These are phyloP conservation scores for Ailanthus altissimus DNA, from an alignment of 345 rosid genomes.

Conservation along the genomic window DNA sequence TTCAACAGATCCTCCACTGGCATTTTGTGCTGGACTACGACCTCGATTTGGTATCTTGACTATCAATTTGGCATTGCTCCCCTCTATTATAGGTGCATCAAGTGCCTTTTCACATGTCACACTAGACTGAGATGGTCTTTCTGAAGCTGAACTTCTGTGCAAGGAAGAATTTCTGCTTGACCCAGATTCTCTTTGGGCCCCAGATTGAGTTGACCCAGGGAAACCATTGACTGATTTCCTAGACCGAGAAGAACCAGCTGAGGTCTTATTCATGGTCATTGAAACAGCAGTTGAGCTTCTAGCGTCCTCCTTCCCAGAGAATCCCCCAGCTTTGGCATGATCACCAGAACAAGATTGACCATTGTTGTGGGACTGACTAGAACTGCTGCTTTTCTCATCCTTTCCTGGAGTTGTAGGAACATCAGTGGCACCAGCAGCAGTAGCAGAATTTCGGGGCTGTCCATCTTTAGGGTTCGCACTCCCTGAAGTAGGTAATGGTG, in stretches of 20 bases:
- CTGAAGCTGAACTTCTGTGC: constrained; percentile 51
- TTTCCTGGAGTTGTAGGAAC: constrained; percentile 41
- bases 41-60: constrained; percentile 76
- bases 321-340: constrained; percentile 55
- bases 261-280: constrained; percentile 37
- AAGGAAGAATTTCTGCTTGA: constrained; percentile 48
- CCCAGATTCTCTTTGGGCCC: constrained; percentile 52
- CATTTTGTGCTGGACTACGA: constrained; percentile 70
- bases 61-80: constrained; percentile 60
- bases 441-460: constrained; percentile 40
- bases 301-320: constrained; percentile 62
- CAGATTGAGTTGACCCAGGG: constrained; percentile 38
- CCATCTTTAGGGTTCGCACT: constrained; percentile 53
- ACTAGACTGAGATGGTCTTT: constrained; percentile 55
- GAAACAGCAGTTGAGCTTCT: constrained; percentile 67
- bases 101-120: constrained; percentile 49
- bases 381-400: constrained; percentile 81
- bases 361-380: constrained; percentile 83
- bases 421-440: constrained; percentile 42
- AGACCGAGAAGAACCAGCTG: constrained; percentile 52
- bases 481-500: constrained; percentile 47
- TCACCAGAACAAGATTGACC: constrained; percentile 74
- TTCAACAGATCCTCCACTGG: constrained; percentile 69
- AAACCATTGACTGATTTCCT: constrained; percentile 62
- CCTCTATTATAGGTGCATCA: constrained; percentile 56